phyloP scores from a whole-genome alignment of 176 grass and related monocot species.

The Phyllostachys edulis region DNA sequence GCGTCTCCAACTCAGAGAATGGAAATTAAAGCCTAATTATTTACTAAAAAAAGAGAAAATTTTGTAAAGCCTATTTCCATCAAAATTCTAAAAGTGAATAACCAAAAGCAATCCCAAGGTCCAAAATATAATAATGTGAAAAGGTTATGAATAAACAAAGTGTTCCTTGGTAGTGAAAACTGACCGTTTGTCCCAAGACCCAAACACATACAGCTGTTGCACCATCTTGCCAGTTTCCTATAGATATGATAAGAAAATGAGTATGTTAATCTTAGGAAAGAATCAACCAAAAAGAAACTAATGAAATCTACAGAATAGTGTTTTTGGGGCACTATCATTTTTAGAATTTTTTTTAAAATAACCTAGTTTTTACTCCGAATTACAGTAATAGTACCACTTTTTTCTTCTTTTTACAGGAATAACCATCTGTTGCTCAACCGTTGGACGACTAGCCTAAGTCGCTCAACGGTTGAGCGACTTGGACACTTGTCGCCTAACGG shows the following conservation, averaged over 20 bases:
- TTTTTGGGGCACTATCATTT: background rate
- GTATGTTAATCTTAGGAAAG: conserved; percentile 12
- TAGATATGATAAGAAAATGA: background rate
- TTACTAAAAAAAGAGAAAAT: conserved; percentile 8
- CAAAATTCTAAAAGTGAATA: background rate
- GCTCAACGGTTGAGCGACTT: too few relatives aligned
- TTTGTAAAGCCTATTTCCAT: background rate
- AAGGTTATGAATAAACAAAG: background rate
- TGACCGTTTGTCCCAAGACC: conserved; percentile 78
- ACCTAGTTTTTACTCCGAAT: too few relatives aligned
- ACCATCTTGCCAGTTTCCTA: conserved; percentile 97
- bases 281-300: too few relatives aligned
- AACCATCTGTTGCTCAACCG: too few relatives aligned
- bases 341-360: too few relatives aligned
- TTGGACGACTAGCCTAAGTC: too few relatives aligned
- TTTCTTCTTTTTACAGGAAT: too few relatives aligned
- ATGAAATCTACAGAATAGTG: background rate
- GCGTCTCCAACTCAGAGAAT: background rate
- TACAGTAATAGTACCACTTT: too few relatives aligned
- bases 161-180: conserved; percentile 10
- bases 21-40: conserved; percentile 15
- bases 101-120: background rate
- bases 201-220: conserved; percentile 90
- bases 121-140: background rate
- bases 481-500: too few relatives aligned